These are phyloP conservation scores for Fonsecaea pedrosoi DNA, from an alignment of 2,329 filamentous ascomycete genomes.

Conservation along the genomic window DNA sequence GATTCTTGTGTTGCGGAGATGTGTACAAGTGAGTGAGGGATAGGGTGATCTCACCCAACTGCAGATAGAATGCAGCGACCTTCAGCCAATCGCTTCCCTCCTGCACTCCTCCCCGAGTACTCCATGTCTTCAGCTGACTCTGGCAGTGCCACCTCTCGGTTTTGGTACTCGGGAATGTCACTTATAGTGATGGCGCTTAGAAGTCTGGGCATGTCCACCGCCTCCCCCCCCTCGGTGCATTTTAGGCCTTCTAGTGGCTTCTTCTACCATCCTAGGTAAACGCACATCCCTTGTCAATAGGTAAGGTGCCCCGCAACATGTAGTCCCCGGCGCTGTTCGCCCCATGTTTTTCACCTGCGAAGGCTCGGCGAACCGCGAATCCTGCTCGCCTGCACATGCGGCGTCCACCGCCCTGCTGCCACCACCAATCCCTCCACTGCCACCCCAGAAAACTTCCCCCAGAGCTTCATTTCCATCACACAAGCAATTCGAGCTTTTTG, in stretches of 20 bases:
- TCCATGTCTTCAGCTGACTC: neutral
- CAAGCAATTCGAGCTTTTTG: constrained; percentile 1
- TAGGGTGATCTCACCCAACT: neutral
- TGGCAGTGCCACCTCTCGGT: neutral
- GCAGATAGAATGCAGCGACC: neutral
- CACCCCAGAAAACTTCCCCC: constrained; percentile 18
- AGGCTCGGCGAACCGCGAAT: neutral
- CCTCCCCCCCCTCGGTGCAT: neutral
- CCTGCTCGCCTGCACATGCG: constrained; percentile 6
- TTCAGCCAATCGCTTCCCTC: neutral
- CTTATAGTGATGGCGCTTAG: neutral
- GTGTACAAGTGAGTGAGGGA: neutral
- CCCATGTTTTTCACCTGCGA: constrained; percentile 16
- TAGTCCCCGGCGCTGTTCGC: neutral
- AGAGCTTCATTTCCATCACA: constrained; percentile 13
- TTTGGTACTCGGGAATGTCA: neutral
- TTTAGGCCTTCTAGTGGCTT: neutral
- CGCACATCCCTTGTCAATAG: too few species aligned
- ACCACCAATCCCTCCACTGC: constrained; percentile 10
- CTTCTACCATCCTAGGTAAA: too few species aligned
- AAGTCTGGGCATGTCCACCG: neutral
- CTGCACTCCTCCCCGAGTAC: neutral
- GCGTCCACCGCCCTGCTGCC: neutral
- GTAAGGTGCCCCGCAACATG: constrained; percentile 8
- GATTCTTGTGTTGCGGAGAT: neutral